Conservation (phyloP, 2,329 filamentous ascomycete genomes). For the Cladosporium sp. region DNA sequence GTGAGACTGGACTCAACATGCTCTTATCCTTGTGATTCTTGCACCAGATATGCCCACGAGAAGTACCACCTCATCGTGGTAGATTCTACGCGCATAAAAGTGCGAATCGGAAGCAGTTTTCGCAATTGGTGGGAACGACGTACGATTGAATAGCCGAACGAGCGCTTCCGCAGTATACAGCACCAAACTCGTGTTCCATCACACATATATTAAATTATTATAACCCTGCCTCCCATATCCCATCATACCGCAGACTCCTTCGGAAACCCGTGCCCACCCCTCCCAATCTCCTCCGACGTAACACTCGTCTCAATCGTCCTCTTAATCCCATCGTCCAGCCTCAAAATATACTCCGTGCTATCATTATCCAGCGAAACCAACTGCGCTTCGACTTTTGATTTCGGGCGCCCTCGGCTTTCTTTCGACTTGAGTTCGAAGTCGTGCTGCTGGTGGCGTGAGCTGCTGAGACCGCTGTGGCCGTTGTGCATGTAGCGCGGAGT, state of each 20-base stretch:
- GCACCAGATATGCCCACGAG: too few relatives aligned
- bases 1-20: not conserved
- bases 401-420: not conserved
- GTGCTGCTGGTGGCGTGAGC: not conserved
- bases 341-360: conserved; percentile 3
- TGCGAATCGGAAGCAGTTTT: not conserved
- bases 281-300: not conserved
- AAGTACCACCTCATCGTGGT: not conserved
- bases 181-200: not conserved
- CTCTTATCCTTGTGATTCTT: not conserved
- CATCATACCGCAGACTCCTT: not conserved
- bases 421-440: not conserved
- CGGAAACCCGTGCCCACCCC: not conserved
- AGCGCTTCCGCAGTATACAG: not conserved
- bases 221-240: not conserved
- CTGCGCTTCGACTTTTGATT: not conserved
- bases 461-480: not conserved
- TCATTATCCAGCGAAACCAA: conserved; percentile 1
- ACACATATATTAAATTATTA: not conserved
- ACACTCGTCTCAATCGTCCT: conserved; percentile 7
- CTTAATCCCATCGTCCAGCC: not conserved
- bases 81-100: not conserved
- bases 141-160: not conserved
- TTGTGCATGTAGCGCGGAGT: not conserved
- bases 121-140: not conserved